Evolutionary conservation across 139 green algal genomes (phyloP), one percentile per base, ranked within the genome.

Genomic region (Micromonas pusilla): DNA sequence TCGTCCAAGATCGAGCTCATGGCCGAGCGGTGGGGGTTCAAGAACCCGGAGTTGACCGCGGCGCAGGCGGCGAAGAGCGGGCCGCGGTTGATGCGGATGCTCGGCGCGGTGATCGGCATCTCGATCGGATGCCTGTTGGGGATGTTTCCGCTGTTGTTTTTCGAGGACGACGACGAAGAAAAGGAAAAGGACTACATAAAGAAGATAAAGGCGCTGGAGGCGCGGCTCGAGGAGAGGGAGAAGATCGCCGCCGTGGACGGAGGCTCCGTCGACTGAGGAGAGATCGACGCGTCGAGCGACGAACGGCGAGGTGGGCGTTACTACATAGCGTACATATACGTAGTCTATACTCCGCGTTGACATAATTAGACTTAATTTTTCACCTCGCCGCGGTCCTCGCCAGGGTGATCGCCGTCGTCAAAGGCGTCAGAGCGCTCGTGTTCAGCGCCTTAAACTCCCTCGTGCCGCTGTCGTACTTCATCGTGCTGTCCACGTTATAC

Each of bases 101-200:
- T 52, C 23, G 89, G 89, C 0, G 84, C 82, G 38, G 85, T 79
- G 21, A 36, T 87, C 6, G 89, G 89, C 3, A 84, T 93, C 23
- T 79, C 77, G 2, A 30, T 89, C 0, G 89, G 89, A 20, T 92
- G 89, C 81, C 20, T 93, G 45, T 28, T 92, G 16, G 89, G 89
- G 23, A 88, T 92, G 84, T 74, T 85, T 13, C 86, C 86, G 1
- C 77, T 90, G 52, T 74, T 87, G 31, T 87, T 86, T 36, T 68
- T 30, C 62, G 62, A 32, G 9, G 62, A 6, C 45, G 45, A 57
- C 45, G 45, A 57, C 9, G 45, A 23, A 16, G 45, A 9, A 9
- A 9, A 57, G 9, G 45, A 57, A 16, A 57, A 57, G 45, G 45
- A 57, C 9, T 16, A 16, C 9, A 16, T 23, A 16, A 16, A 57